Percentiles rank a stretch among this genome's conserved stretches.
Evolutionary conservation across 306 rosid genomes (phyloP).

Genomic region (Ochetophila trinervis): DNA sequence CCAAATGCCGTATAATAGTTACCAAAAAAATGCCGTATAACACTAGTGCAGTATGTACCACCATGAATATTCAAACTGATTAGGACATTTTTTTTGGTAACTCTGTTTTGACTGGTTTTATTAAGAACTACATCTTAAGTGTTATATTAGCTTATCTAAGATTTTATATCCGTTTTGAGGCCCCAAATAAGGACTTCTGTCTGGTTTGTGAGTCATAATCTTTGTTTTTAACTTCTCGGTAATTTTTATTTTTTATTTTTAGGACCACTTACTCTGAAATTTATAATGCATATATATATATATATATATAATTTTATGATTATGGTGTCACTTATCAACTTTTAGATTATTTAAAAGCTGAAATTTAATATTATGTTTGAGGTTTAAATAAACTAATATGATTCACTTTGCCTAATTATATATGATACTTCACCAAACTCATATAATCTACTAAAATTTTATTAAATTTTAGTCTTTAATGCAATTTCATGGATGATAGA

Average conservation of each 20-base stretch:
- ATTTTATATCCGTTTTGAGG: no score
- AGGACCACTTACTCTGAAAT: not conserved
- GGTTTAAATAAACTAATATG: no score
- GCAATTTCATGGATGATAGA: no score
- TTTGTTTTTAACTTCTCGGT: not conserved
- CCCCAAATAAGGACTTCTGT: not conserved
- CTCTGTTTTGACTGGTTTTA: slow-evolving; percentile 21
- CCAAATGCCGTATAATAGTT: slow-evolving; percentile 39
- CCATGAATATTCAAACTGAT: slow-evolving; percentile 34
- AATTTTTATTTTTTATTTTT: not conserved
- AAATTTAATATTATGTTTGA: no score
- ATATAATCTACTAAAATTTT: no score
- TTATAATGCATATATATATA: no score
- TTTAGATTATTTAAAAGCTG: no score
- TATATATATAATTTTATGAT: no score
- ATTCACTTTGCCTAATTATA: no score
- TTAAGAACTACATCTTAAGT: not conserved
- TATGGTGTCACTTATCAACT: no score
- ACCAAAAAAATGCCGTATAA: slow-evolving; percentile 41
- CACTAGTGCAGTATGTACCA: slow-evolving; percentile 25
- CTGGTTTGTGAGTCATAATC: not conserved
- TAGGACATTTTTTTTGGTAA: slow-evolving; percentile 5
- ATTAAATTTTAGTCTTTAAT: no score
- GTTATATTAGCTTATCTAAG: not conserved
- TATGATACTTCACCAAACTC: no score